These are phyloP conservation scores for Suhomyces bokatorum DNA, from an alignment of 1,139 yeast genomes.

Conservation along the genomic window DNA sequence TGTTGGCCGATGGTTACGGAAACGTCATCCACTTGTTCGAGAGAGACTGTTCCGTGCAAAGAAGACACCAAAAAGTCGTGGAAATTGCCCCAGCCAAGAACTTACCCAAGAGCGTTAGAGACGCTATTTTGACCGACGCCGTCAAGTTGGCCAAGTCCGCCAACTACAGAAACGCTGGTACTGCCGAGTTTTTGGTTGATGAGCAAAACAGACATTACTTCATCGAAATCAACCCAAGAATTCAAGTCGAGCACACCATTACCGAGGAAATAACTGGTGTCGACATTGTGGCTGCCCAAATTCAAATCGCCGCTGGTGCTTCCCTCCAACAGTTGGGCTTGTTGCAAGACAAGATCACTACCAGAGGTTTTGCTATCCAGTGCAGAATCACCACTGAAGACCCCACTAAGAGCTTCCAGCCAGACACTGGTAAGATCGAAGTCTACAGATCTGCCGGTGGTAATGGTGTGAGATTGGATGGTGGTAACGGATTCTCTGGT, in stretches of 20 bases:
- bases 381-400: conserved; percentile 99
- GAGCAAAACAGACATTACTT: conserved; percentile 93
- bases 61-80: conserved; percentile 98
- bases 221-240: conserved; percentile 97
- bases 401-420: conserved; percentile 94
- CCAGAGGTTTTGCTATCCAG: conserved; percentile 97
- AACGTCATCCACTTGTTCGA: conserved; percentile 94
- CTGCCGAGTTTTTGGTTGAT: conserved; percentile 97
- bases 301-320: conserved; percentile 99
- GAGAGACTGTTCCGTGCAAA: conserved; percentile 98
- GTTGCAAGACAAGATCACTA: conserved; percentile 89
- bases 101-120: conserved; percentile 76
- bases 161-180: conserved; percentile 95
- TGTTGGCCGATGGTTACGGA: conserved; percentile 91
- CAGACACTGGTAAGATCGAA: conserved; percentile 98
- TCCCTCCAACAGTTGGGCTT: conserved; percentile 87
- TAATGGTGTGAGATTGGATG: conserved; percentile 97
- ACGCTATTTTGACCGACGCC: conserved; percentile 91
- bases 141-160: conserved; percentile 87
- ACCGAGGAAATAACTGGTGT: conserved; percentile 99
- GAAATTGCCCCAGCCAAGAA: conserved; percentile 99
- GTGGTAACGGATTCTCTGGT: conserved; percentile 99
- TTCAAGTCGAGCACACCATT: conserved; percentile 97
- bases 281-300: conserved; percentile 97
- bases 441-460: conserved; percentile 99